Evolutionary conservation across 1,284 basidiomycete genomes (phyloP).

Genomic region (Papiliotrema laurentii): DNA sequence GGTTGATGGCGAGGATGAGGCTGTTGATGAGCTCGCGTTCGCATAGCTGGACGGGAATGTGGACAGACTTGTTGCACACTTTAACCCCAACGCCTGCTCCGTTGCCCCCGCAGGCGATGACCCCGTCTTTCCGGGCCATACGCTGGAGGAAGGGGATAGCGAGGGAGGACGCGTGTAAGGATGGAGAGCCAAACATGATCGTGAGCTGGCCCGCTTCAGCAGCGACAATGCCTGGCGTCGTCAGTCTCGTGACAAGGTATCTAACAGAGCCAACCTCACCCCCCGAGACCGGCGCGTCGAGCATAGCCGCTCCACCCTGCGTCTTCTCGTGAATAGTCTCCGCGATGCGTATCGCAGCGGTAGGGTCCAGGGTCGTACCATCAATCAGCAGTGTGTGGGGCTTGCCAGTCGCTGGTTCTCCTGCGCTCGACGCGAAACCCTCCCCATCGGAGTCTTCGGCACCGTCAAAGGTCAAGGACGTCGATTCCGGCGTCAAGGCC

Average conservation of each 20-base stretch:
- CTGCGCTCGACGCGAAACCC: neutral
- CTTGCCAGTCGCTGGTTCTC: neutral
- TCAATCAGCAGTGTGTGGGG: constrained; percentile 43
- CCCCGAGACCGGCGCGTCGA: constrained; percentile 44
- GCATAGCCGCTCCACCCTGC: constrained; percentile 25
- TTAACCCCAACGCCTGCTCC: constrained; percentile 43
- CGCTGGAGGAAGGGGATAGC: constrained; percentile 34
- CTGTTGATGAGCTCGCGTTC: constrained; percentile 18
- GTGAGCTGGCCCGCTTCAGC: constrained; percentile 36
- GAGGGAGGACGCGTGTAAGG: constrained; percentile 19
- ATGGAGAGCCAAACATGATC: constrained; percentile 43
- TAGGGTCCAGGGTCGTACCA: constrained; percentile 44
- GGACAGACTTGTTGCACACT: constrained; percentile 45
- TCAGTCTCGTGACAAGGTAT: neutral
- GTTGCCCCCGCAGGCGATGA: constrained; percentile 37
- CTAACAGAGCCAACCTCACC: constrained; percentile 21
- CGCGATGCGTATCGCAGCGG: constrained; percentile 32
- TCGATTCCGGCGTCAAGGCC: neutral
- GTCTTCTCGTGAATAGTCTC: constrained; percentile 28
- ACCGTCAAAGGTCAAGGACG: neutral
- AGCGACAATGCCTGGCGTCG: constrained; percentile 31
- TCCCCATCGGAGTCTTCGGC: neutral
- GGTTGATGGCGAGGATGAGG: constrained; percentile 43
- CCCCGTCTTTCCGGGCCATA: constrained; percentile 38
- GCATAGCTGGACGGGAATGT: neutral